Conservation (phyloP, 805 yeast genomes). For the Yamadazyma paraphyllophila region DNA sequence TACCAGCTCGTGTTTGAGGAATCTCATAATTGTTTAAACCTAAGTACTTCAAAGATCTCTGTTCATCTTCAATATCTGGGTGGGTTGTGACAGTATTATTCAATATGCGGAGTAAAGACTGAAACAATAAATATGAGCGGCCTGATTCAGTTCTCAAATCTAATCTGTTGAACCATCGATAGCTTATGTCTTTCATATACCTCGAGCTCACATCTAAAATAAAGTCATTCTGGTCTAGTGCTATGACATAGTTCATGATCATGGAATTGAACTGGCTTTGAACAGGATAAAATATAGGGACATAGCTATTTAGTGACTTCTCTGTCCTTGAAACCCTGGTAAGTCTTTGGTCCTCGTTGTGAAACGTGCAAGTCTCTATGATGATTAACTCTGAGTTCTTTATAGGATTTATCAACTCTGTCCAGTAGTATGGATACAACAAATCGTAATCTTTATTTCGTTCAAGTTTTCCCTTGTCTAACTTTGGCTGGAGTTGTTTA, state of each 20-base stretch:
- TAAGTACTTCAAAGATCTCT: conserved; percentile 18
- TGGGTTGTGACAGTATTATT: conserved; percentile 12
- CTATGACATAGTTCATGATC: conserved; percentile 30
- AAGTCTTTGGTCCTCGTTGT: conserved; percentile 25
- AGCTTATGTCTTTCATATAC: conserved; percentile 30
- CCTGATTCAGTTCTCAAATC: conserved; percentile 30
- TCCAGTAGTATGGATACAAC: conserved; percentile 37
- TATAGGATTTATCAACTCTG: conserved; percentile 32
- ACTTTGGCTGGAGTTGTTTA: conserved; percentile 22
- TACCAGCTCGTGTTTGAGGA: conserved; percentile 24
- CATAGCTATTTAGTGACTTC: conserved; percentile 7
- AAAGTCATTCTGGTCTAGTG: conserved; percentile 17
- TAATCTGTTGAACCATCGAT: conserved; percentile 26
- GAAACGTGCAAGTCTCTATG: conserved; percentile 29
- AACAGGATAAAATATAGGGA: conserved; percentile 21
- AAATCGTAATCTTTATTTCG: conserved; percentile 30
- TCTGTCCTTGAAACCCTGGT: conserved; percentile 19
- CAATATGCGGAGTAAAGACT: conserved; percentile 22
- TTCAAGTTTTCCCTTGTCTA: conserved; percentile 18
- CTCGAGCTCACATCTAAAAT: conserved; percentile 29
- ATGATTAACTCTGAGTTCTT: conserved; percentile 22
- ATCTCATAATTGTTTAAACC: conserved; percentile 24
- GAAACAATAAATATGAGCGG: conserved; percentile 22
- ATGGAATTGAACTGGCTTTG: conserved; percentile 23
- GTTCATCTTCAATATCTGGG: not conserved